Conservation (phyloP, 2,329 filamentous ascomycete genomes). For the Fusarium kyushuense region DNA sequence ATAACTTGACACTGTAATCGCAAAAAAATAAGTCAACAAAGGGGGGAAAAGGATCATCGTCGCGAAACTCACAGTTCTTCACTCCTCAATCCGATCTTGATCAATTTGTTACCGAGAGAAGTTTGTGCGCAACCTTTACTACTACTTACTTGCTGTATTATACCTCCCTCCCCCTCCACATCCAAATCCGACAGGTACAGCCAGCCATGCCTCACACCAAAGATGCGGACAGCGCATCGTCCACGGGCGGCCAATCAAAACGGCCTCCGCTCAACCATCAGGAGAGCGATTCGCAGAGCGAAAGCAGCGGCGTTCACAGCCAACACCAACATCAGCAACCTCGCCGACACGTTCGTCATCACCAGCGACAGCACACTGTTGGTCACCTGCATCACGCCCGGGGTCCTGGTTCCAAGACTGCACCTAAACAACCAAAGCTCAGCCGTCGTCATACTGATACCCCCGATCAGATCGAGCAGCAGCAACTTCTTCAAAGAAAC, state of each 20-base stretch:
- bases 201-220: conserved; percentile 58
- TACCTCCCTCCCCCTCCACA: conserved; percentile 17
- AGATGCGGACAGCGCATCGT: conserved; percentile 62
- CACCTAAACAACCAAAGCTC: conserved; percentile 61
- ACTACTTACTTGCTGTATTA: conserved; percentile 16
- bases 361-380: conserved; percentile 53
- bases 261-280: conserved; percentile 57
- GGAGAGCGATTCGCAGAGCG: conserved; percentile 54
- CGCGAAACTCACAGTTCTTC: conserved; percentile 11
- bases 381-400: conserved; percentile 63
- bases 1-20: conserved; percentile 31
- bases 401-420: conserved; percentile 64
- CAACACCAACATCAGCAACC: conserved; percentile 50
- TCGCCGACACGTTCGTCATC: conserved; percentile 50
- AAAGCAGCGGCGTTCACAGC: conserved; percentile 47
- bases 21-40: conserved; percentile 30
- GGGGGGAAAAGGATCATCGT: background rate
- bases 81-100: background rate
- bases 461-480: conserved; percentile 47
- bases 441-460: conserved; percentile 60
- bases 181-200: conserved; percentile 5
- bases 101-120: conserved; percentile 18
- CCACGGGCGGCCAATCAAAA: conserved; percentile 67
- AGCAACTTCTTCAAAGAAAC: conserved; percentile 44
- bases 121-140: conserved; percentile 17